Evolutionary conservation across 371 early-diverging fungal species (phyloP), one percentile per base, ranked within the genome.

Genomic region (Parasitella parasitica): DNA sequence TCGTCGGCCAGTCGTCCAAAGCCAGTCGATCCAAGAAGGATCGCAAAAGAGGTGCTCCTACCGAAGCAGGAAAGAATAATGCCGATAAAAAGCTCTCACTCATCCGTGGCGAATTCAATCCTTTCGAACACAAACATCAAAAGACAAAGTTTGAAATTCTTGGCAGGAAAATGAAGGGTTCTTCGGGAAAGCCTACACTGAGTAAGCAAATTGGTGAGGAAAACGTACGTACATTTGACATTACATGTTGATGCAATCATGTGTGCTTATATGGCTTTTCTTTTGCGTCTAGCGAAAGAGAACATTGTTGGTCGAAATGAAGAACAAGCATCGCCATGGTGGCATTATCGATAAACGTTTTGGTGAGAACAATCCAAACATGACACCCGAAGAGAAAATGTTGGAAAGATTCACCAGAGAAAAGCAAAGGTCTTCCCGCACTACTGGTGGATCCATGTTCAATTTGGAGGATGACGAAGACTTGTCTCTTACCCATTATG

Each of bases 311-410:
- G 78, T 84, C 8, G 96, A 96, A 76, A 74, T 92, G 68, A 74
- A 86, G 46, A 82, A 78, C 54, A 87, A 87, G 59, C 78, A 86
- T 62, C 86, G 86, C 54, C 83, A 82, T 28, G 90, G 92, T 57
- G 90, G 89, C 20, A 78, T 98, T 37, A 84, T 94, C 36, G 98
- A 98, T 82, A 84, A 90, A 35, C 93, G 98, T 63, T 94, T 98
- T 73, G 98, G 98, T 71, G 98, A 97, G 72, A 89, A 89, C 70
- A 86, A 96, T 64, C 86, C 92, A 15, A 81, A 72, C 27, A 77
- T 97, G 88, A 90, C 94, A 32, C 83, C 91, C 2, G 98, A 98
- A 80, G 98, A 98, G 58, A 94, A 92, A 67, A 95, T 97, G 97
- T 64, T 96, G 77, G 89, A 89, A 75, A 86, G 98, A 69, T 96